Percentiles rank a stretch among this genome's conserved stretches.
These are phyloP conservation scores for Cytospora leucostoma DNA, from an alignment of 2,329 filamentous ascomycete genomes.

Conservation along the genomic window DNA sequence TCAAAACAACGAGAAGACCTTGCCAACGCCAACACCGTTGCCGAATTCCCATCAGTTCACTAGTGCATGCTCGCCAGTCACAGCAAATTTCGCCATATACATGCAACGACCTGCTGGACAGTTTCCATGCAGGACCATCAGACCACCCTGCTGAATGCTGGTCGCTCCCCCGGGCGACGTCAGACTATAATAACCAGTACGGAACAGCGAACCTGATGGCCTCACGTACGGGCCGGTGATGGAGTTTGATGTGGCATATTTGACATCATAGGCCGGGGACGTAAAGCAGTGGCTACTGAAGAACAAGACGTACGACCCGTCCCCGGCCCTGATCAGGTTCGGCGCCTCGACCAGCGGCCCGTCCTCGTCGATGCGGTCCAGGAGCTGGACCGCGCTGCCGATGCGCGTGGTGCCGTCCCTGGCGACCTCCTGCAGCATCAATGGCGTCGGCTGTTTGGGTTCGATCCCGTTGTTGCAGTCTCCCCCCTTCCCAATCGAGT, in stretches of 20 bases:
- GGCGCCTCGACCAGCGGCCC: conserved; percentile 65
- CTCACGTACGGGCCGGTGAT: conserved; percentile 24
- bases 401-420: conserved; percentile 54
- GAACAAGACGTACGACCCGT: conserved; percentile 60
- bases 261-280: conserved; percentile 57
- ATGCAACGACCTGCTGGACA: conserved; percentile 26
- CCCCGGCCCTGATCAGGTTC: conserved; percentile 47
- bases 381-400: conserved; percentile 50
- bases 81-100: conserved; percentile 26
- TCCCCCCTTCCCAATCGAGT: conserved; percentile 48
- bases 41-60: conserved; percentile 11
- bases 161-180: conserved; percentile 27
- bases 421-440: conserved; percentile 57
- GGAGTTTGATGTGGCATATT: conserved; percentile 51
- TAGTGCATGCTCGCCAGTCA: conserved; percentile 19
- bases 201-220: conserved; percentile 13
- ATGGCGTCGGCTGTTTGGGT: conserved; percentile 50
- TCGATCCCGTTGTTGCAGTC: conserved; percentile 48
- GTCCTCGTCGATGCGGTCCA: conserved; percentile 48
- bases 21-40: conserved; percentile 12
- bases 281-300: conserved; percentile 63
- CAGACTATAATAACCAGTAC: conserved; percentile 21
- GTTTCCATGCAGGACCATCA: conserved; percentile 28
- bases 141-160: conserved; percentile 16
- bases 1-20: conserved; percentile 8